phyloP scores from a whole-genome alignment of 352 stramenopile genomes.

The Blastocystis sp. region DNA sequence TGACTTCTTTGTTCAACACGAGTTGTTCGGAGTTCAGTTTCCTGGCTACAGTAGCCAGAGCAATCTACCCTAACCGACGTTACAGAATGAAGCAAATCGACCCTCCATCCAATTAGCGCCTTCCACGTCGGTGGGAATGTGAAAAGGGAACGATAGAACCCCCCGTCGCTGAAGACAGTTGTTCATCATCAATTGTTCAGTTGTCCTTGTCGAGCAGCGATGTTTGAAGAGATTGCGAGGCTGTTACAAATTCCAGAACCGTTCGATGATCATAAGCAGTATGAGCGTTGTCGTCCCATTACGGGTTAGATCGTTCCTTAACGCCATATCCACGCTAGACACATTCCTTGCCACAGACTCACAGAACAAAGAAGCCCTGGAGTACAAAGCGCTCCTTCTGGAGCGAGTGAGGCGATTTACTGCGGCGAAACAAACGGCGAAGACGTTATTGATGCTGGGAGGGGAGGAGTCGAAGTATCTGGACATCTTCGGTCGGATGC shows the following conservation, averaged over 20 bases:
- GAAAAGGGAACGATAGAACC: too few species aligned
- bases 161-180: too few species aligned
- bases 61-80: too few species aligned
- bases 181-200: too few species aligned
- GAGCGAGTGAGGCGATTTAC: not conserved
- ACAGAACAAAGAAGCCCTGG: conserved; percentile 35
- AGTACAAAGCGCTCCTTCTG: conserved; percentile 30
- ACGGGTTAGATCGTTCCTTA: not conserved
- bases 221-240: conserved; percentile 49
- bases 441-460: conserved; percentile 39
- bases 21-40: too few species aligned
- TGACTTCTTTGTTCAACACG: too few species aligned
- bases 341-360: conserved; percentile 39
- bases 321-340: conserved; percentile 29
- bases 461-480: conserved; percentile 62
- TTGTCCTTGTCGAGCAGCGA: too few species aligned
- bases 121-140: too few species aligned
- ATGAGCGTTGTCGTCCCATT: not conserved
- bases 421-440: conserved; percentile 41
- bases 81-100: too few species aligned
- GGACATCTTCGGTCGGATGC: conserved; percentile 14
- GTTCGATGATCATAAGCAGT: conserved; percentile 19
- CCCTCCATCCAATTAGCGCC: too few species aligned
- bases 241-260: not conserved
- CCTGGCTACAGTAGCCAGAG: too few species aligned